Conservation (phyloP, 768 basidiomycete genomes). For the Termitomyces sp. region DNA sequence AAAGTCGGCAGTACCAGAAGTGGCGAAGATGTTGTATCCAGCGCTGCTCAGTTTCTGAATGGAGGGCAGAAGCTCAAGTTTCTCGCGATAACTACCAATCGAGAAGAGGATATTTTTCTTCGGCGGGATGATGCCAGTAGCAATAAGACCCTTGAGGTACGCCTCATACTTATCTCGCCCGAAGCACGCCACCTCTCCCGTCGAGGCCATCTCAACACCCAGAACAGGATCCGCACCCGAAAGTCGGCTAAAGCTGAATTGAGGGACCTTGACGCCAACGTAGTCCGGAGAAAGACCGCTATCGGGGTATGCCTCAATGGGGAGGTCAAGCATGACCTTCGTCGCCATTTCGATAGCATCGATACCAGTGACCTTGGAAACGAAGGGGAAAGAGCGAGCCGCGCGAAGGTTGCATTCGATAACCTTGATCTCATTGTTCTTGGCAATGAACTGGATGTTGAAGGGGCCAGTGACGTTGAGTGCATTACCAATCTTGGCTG, state of each 20-base stretch:
- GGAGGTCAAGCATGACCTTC: slow-evolving; percentile 93
- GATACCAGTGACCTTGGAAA: slow-evolving; percentile 96
- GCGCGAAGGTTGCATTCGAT: slow-evolving; percentile 99
- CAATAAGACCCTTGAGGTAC: slow-evolving; percentile 94
- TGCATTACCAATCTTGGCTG: slow-evolving; percentile 95
- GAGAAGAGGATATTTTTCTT: slow-evolving; percentile 98
- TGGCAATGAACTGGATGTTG: slow-evolving; percentile 99
- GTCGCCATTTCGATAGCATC: slow-evolving; percentile 99
- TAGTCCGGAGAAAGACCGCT: slow-evolving; percentile 85
- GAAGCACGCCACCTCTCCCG: slow-evolving; percentile 98
- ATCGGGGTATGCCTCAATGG: slow-evolving; percentile 89
- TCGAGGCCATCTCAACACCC: slow-evolving; percentile 99
- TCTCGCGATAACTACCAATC: slow-evolving; percentile 95
- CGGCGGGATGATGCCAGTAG: slow-evolving; percentile 91
- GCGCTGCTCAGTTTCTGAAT: slow-evolving; percentile 92
- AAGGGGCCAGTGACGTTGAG: slow-evolving; percentile 97
- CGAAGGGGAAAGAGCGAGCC: slow-evolving; percentile 97
- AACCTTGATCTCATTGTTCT: slow-evolving; percentile 99
- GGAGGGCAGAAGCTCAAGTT: slow-evolving; percentile 91
- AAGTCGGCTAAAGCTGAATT: slow-evolving; percentile 96
- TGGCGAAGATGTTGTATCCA: slow-evolving; percentile 96
- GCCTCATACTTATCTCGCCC: slow-evolving; percentile 98
- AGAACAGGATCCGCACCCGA: slow-evolving; percentile 97
- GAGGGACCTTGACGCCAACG: slow-evolving; percentile 99
- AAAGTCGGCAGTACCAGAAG: slow-evolving; percentile 96